Evolutionary conservation across 345 rosid genomes (phyloP).

Genomic region (Raphanus sativus): DNA sequence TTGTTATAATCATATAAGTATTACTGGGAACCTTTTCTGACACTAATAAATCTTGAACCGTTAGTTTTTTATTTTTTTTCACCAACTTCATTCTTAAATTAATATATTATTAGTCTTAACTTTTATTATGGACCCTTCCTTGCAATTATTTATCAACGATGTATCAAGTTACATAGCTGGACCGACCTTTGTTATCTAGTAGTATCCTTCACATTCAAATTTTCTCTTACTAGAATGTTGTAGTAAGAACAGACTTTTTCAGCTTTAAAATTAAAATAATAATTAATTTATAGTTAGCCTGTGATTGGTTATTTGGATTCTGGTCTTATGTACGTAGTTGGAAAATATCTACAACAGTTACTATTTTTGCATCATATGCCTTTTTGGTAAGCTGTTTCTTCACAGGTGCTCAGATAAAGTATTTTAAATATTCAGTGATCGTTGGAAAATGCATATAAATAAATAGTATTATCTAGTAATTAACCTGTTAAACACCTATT

Average conservation of each 20-base stretch:
- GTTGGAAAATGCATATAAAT: background rate
- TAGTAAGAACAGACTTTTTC: conserved; percentile 9
- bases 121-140: conserved; percentile 2
- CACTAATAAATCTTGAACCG: background rate
- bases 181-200: background rate
- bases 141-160: background rate
- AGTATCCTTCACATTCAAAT: conserved; percentile 11
- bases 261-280: background rate
- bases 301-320: conserved; percentile 20
- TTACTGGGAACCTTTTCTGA: background rate
- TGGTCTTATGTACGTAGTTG: conserved; percentile 6
- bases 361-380: background rate
- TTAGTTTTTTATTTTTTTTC: background rate
- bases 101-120: background rate
- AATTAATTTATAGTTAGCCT: background rate
- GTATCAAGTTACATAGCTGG: conserved; percentile 6
- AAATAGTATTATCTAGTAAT: background rate
- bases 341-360: conserved; percentile 23
- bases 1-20: background rate
- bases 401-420: background rate
- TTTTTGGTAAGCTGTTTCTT: background rate
- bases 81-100: conserved; percentile 21
- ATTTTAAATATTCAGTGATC: background rate
- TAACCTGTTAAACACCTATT: background rate
- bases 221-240: conserved; percentile 28